These are phyloP conservation scores for Sicyos baderoa DNA, from an alignment of 306 rosid genomes.

Conservation along the genomic window DNA sequence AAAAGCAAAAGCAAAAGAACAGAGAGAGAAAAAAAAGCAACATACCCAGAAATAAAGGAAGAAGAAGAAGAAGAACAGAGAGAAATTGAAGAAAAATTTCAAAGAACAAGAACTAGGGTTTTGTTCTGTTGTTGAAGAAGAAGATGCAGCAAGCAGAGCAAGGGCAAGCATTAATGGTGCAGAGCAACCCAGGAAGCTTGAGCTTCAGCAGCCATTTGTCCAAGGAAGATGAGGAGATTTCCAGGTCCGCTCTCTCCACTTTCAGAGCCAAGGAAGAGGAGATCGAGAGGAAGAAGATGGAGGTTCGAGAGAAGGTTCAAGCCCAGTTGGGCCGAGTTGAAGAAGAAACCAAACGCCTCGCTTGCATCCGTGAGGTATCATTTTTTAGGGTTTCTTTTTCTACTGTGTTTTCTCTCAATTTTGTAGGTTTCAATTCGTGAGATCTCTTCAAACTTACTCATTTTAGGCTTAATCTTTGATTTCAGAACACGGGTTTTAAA, in stretches of 20 bases:
- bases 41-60: slow-evolving; percentile 8
- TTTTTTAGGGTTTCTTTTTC: background rate
- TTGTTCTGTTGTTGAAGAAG: background rate
- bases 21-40: slow-evolving; percentile 11
- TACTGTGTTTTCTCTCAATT: background rate
- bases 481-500: background rate
- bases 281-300: slow-evolving; percentile 91
- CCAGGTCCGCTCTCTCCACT: slow-evolving; percentile 82
- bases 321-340: slow-evolving; percentile 84
- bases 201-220: slow-evolving; percentile 93
- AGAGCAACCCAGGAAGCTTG: slow-evolving; percentile 68
- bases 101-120: slow-evolving; percentile 29
- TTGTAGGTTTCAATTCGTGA: background rate
- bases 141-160: slow-evolving; percentile 33
- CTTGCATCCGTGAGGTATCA: slow-evolving; percentile 76
- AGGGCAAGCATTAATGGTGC: slow-evolving; percentile 50
- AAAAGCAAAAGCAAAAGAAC: slow-evolving; percentile 30
- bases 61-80: slow-evolving; percentile 24
- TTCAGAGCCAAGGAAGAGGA: slow-evolving; percentile 93
- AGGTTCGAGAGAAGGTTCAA: slow-evolving; percentile 83
- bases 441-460: background rate
- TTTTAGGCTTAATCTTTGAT: background rate
- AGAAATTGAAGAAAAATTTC: slow-evolving; percentile 20
- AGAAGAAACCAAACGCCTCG: slow-evolving; percentile 93
- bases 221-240: slow-evolving; percentile 92